Evolutionary conservation across 495 filamentous ascomycete genomes (phyloP), one percentile per base, ranked within the genome.

Genomic region (Talaromyces stipitatus): DNA sequence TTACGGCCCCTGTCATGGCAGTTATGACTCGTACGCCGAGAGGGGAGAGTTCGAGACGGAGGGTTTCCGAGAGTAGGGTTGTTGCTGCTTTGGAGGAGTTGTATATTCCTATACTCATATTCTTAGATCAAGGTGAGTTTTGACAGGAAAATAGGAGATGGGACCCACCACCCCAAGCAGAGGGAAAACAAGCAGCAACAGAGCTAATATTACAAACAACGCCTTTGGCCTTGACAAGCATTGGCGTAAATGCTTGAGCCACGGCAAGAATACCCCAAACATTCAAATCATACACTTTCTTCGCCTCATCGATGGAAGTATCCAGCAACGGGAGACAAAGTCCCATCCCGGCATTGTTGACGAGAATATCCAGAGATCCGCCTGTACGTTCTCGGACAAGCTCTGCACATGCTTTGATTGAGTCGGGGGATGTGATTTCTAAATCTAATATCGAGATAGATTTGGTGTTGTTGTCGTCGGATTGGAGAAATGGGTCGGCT

Each of bases 251-350:
- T 0, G 70, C 72, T 59, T 77, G 66, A 6, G 63, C 61, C 38
- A 77, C 57, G 11, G 63, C 62, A 26, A 81, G 23, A 4, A 62
- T 36, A 1, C 66, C 66, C 61, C 64, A 74, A 41, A 77, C 61
- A 56, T 81, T 81, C 4, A 69, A 58, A 41, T 79, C 75, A 60
- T 72, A 79, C n/a, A 78, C 60, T 57, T 61, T 56, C 45, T 65
- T 71, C 7, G 69, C 71, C 12, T 65, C 64, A 9, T 60, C 62
- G n/a, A 76, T 54, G 8, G 67, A 60, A 8, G 62, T 46, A 51
- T 80, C 71, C 7, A 73, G 52, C 0, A 70, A 41, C 3, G 75
- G 76, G 54, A 69, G 60, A 7, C 63, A 56, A 36, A 50, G 59
- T 18, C 54, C 64, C 11, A 56, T 59, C 23, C 70, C 72, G 18